These are phyloP conservation scores for Pseudoneurospora amorphoporcata DNA, from an alignment of 495 filamentous ascomycete species.

Conservation along the genomic window DNA sequence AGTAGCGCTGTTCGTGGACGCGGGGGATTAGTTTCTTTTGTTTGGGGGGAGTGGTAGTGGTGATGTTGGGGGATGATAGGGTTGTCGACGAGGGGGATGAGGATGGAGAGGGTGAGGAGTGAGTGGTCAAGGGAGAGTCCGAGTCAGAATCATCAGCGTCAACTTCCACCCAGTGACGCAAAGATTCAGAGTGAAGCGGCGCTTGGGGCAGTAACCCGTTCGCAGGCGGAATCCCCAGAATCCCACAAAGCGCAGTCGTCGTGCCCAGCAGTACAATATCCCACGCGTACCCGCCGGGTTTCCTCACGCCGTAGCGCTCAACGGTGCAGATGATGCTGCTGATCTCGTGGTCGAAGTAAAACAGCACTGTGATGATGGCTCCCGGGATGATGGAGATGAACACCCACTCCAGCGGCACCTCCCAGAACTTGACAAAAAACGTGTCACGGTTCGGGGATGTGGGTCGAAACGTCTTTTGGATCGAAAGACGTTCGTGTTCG, in stretches of 20 bases:
- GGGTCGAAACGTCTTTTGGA: constrained; percentile 49
- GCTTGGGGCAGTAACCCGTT: constrained; percentile 64
- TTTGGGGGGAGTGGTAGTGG: background rate
- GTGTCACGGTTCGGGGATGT: constrained; percentile 44
- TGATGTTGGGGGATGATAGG: background rate
- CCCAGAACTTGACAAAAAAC: constrained; percentile 63
- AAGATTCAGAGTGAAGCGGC: constrained; percentile 56
- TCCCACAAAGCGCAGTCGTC: constrained; percentile 58
- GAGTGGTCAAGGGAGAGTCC: background rate
- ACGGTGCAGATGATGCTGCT: constrained; percentile 68
- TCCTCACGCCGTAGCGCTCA: constrained; percentile 53
- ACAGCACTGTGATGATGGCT: constrained; percentile 56
- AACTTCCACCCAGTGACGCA: constrained; percentile 46
- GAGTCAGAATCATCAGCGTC: constrained; percentile 11
- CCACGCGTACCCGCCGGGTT: constrained; percentile 62
- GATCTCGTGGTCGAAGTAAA: constrained; percentile 69
- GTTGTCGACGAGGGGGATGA: background rate
- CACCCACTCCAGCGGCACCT: constrained; percentile 50
- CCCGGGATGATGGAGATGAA: constrained; percentile 57
- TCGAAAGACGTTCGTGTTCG: constrained; percentile 51
- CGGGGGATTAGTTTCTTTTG: constrained; percentile 21
- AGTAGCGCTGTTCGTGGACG: constrained; percentile 64
- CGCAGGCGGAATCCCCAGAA: constrained; percentile 58
- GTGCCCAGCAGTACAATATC: constrained; percentile 58
- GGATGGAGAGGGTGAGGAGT: background rate